These are phyloP conservation scores for Pyrrhoderma noxium DNA, from an alignment of 1,284 basidiomycete genomes.

Conservation along the genomic window DNA sequence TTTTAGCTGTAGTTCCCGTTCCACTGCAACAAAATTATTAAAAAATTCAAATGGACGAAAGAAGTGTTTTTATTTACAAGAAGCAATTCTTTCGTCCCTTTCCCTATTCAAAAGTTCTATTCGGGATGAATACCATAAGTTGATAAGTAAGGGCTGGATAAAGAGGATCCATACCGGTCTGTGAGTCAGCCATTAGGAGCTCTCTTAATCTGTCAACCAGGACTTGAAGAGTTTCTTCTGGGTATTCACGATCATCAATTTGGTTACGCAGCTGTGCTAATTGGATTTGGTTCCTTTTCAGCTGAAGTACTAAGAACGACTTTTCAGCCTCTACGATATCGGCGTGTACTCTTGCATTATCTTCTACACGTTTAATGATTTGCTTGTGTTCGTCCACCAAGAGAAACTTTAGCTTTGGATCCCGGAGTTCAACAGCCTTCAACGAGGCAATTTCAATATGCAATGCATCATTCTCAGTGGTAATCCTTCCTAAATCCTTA, in stretches of 20 bases:
- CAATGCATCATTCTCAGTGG: not conserved
- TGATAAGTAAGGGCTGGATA: too few relatives aligned
- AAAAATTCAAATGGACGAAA: too few relatives aligned
- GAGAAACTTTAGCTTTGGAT: not conserved
- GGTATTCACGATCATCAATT: conserved; percentile 8
- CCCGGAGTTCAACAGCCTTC: not conserved
- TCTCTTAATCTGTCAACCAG: conserved; percentile 8
- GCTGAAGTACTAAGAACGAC: conserved; percentile 5
- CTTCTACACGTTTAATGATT: conserved; percentile 11
- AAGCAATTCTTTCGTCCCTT: too few relatives aligned
- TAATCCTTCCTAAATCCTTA: not conserved
- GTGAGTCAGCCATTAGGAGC: too few relatives aligned
- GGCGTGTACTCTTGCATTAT: conserved; percentile 3
- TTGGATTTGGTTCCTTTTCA: conserved; percentile 10
- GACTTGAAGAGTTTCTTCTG: conserved; percentile 12
- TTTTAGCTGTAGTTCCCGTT: too few relatives aligned
- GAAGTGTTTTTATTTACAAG: not conserved
- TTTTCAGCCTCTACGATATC: conserved; percentile 13
- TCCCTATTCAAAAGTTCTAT: too few relatives aligned
- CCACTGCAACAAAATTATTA: too few relatives aligned
- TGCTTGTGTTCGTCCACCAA: conserved; percentile 11
- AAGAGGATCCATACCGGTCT: too few relatives aligned
- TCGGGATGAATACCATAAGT: too few relatives aligned
- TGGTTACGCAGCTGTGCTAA: conserved; percentile 15
- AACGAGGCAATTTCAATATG: conserved; percentile 1